Percentiles rank a stretch among this genome's conserved stretches.
Evolutionary conservation across 306 rosid genomes (phyloP).

Genomic region (Trichosanthes truncata): DNA sequence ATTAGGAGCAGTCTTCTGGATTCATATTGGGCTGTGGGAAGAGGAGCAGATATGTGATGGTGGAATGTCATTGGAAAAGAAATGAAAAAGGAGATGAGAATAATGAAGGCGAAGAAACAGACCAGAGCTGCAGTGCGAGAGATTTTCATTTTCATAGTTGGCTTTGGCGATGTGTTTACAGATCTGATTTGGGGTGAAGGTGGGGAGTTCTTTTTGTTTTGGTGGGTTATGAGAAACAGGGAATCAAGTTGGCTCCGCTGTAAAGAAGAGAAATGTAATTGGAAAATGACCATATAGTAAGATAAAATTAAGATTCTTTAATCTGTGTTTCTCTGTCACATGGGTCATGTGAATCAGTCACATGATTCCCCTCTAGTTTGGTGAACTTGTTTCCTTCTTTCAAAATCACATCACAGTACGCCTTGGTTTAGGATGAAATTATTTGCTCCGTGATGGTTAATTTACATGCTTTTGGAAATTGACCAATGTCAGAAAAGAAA

Average conservation of each 20-base stretch:
- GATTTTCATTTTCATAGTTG: background rate
- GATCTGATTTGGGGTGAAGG: background rate
- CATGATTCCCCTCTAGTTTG: background rate
- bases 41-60: background rate
- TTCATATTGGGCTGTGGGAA: background rate
- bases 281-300: background rate
- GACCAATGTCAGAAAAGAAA: too few relatives aligned
- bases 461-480: too few relatives aligned
- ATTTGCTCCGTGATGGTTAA: too few relatives aligned
- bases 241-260: too few relatives aligned
- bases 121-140: background rate
- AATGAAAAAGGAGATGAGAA: background rate
- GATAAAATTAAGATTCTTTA: too few relatives aligned
- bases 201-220: too few relatives aligned
- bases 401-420: too few relatives aligned
- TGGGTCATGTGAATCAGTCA: background rate
- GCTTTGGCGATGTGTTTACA: background rate
- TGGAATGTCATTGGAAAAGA: background rate
- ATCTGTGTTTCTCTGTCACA: background rate
- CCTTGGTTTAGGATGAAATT: too few relatives aligned
- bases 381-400: background rate
- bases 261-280: background rate
- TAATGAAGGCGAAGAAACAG: background rate
- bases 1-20: background rate
- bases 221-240: too few relatives aligned